A percentile compares a stretch with the other conserved stretches of the same genome.
Evolutionary conservation across 495 filamentous ascomycete species (phyloP).

Genomic region (Neurospora tetraspora): DNA sequence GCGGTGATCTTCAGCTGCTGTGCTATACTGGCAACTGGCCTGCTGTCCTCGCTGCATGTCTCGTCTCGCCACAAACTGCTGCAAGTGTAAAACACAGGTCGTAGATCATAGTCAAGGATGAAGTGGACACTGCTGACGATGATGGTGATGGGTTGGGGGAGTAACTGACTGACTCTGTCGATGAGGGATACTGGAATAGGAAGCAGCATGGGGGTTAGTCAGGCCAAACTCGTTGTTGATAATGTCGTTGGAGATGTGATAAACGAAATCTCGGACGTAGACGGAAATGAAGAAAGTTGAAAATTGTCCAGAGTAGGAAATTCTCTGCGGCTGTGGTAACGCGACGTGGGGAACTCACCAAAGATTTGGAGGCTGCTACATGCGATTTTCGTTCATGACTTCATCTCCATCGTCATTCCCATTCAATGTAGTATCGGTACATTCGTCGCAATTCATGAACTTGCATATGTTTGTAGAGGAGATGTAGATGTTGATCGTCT

Average conservation of each 20-base stretch:
- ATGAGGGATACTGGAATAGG: background rate
- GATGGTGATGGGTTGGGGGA: background rate
- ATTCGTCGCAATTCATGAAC: background rate
- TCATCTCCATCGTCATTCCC: background rate
- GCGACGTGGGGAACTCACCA: background rate
- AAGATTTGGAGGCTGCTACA: background rate
- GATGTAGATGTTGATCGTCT: background rate
- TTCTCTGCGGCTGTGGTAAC: background rate
- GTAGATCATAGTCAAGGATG: background rate
- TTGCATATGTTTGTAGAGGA: background rate
- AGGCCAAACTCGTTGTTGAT: background rate
- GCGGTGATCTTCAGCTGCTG: background rate
- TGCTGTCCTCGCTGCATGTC: background rate
- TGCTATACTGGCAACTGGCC: background rate
- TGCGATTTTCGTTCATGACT: background rate
- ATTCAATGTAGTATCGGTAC: background rate
- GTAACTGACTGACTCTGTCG: background rate
- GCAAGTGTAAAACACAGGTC: background rate
- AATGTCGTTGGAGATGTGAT: background rate
- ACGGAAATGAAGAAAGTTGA: background rate
- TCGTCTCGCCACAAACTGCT: background rate
- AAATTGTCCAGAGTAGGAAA: background rate
- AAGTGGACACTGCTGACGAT: background rate
- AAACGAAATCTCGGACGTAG: background rate
- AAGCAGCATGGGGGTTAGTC: background rate